Percentiles rank a stretch among this genome's conserved stretches.
phyloP scores from a whole-genome alignment of 163 green algal genomes.

The Scenedesmus sp. region DNA sequence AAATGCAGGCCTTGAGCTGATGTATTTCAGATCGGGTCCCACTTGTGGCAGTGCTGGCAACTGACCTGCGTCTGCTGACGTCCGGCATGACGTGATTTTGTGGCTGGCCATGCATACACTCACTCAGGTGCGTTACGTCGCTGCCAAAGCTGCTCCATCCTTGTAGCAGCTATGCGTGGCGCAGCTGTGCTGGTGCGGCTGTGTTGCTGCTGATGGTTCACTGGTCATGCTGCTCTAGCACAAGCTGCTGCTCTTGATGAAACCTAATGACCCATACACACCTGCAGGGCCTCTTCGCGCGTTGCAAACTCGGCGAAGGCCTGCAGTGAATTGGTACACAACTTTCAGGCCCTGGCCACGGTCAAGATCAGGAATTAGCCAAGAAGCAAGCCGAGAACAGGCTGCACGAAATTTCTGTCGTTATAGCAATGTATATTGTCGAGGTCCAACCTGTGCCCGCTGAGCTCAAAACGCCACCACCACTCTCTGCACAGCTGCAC shows the following conservation, averaged over 20 bases:
- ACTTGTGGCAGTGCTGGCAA: too few species aligned
- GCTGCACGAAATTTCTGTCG: background rate
- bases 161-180: background rate
- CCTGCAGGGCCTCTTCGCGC: slow-evolving; percentile 72
- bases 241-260: background rate
- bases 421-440: background rate
- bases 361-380: background rate
- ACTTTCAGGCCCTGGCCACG: background rate
- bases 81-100: too few species aligned
- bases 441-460: background rate
- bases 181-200: background rate
- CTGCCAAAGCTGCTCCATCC: background rate
- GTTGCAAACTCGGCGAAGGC: slow-evolving; percentile 77
- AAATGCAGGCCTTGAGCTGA: background rate
- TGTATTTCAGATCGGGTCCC: background rate
- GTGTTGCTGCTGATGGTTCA: background rate
- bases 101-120: too few species aligned
- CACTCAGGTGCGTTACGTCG: too few species aligned
- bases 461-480: background rate
- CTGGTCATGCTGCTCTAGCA: background rate
- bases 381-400: background rate
- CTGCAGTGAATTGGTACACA: slow-evolving; percentile 51
- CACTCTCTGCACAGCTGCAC: background rate
- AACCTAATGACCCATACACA: slow-evolving; percentile 6
- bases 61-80: too few species aligned